Evolutionary conservation across 192 early-diverging fungal species (phyloP).

Genomic region (Coemansia sp.): DNA sequence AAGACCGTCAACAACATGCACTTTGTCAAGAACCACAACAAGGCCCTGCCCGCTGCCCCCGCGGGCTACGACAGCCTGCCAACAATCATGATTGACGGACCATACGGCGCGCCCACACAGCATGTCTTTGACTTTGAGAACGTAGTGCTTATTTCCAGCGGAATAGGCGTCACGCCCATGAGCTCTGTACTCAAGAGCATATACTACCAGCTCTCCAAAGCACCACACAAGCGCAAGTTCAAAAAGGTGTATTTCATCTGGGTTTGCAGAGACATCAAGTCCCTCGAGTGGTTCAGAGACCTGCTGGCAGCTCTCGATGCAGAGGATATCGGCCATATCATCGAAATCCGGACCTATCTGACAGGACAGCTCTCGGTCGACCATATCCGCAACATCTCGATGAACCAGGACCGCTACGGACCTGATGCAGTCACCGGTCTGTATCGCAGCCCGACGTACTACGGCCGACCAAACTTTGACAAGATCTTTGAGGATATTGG

Average conservation of each 20-base stretch:
- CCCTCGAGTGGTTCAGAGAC: slow-evolving; percentile 71
- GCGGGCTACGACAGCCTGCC: slow-evolving; percentile 45
- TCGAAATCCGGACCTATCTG: slow-evolving; percentile 69
- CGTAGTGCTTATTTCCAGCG: slow-evolving; percentile 63
- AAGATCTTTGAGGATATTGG: slow-evolving; percentile 65
- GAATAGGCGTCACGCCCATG: slow-evolving; percentile 79
- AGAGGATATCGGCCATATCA: slow-evolving; percentile 58
- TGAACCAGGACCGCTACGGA: slow-evolving; percentile 56
- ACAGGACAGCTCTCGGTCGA: slow-evolving; percentile 61
- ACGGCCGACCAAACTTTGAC: slow-evolving; percentile 79
- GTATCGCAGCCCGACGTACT: slow-evolving; percentile 65
- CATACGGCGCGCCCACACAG: slow-evolving; percentile 79
- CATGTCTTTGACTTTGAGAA: slow-evolving; percentile 70
- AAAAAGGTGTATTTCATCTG: slow-evolving; percentile 66
- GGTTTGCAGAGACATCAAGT: slow-evolving; percentile 64
- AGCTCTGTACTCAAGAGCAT: slow-evolving; percentile 70
- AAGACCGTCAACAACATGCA: neutral
- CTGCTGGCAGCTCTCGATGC: slow-evolving; percentile 62
- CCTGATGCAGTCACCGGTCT: slow-evolving; percentile 75
- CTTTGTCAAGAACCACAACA: slow-evolving; percentile 11
- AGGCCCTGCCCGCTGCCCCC: slow-evolving; percentile 13
- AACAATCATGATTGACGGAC: slow-evolving; percentile 73
- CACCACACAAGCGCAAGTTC: slow-evolving; percentile 22
- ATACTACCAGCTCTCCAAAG: slow-evolving; percentile 55
- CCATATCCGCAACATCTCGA: slow-evolving; percentile 64